Evolutionary conservation across 306 rosid species (phyloP), one percentile per base, ranked within the genome.

Genomic region (Fragaria ananassa): DNA sequence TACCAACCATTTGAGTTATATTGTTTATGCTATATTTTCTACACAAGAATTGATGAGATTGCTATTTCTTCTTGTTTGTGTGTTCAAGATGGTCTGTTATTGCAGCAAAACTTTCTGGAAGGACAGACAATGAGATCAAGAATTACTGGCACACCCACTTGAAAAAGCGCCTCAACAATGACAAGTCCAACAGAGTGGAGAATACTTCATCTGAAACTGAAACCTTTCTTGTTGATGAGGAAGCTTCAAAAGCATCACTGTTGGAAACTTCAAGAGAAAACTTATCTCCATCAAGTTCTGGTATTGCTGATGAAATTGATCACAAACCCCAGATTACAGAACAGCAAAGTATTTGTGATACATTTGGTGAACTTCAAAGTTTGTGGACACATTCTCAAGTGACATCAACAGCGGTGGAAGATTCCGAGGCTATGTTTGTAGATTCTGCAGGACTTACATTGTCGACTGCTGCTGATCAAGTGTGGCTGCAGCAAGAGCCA

Each of bases 81-180:
- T 1, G 62, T 19, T 68, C 39, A 35, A 84, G 87, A 77, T 84
- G 87, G 87, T 76, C 87, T 41, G 72, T 74, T n/a, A 84, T 84
- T 76, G 84, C 87, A 60, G 76, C 80, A 72, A 73, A 63, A 56
- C 79, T 84, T 50, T 77, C 87, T 0, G 84, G 84, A 34, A 80
- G 87, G 77, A 84, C 87, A 35, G 87, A 84, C 41, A 84, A 84
- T 60, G 87, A 76, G 53, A 81, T 84, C 8, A 84, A 84, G 41
- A 84, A 84, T 54, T 67, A 70, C 77, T 84, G 87, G 87, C 80
- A 84, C 80, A 18, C 74, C 9, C 53, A 77, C 82, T 53, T 84
- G 82, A 84, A 68, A 68, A 84, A 68, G 60, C 67, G 80, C 74
- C 21, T 42, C 9, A 80, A 57, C 27, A 34, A 0, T 25, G 41